Evolutionary conservation across 768 basidiomycete genomes (phyloP).

Genomic region (Russula emetica): DNA sequence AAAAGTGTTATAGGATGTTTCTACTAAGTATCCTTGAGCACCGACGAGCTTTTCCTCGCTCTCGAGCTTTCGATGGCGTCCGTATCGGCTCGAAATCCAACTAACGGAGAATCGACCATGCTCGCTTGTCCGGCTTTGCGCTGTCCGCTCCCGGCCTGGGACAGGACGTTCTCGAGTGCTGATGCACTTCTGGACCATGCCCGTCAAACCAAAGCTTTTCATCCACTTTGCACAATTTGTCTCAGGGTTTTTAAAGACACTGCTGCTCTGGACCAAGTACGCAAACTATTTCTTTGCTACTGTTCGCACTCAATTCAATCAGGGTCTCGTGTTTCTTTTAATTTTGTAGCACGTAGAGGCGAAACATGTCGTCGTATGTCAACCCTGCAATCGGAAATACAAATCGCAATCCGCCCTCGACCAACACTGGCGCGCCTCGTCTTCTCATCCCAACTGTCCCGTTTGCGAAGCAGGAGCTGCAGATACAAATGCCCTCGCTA

Average conservation of each 20-base stretch:
- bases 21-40: neutral
- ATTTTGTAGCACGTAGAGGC: constrained; percentile 22
- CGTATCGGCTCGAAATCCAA: neutral
- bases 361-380: constrained; percentile 23
- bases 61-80: neutral
- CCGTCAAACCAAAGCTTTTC: constrained; percentile 8
- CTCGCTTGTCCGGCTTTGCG: constrained; percentile 14
- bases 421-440: constrained; percentile 24
- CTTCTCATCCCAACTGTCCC: constrained; percentile 20
- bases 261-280: constrained; percentile 22
- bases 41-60: no score
- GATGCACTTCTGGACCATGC: constrained; percentile 23
- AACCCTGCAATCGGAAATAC: constrained; percentile 17
- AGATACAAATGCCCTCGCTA: constrained; percentile 16
- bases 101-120: constrained; percentile 1
- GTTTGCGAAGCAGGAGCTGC: constrained; percentile 14
- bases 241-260: constrained; percentile 21
- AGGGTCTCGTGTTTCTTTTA: neutral
- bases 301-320: neutral
- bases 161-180: constrained; percentile 12
- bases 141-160: constrained; percentile 18
- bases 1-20: neutral
- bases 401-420: constrained; percentile 25
- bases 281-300: neutral
- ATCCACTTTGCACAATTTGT: constrained; percentile 18